Evolutionary conservation across 768 basidiomycete genomes (phyloP), one percentile per base, ranked within the genome.

Genomic region (Mycena indigotica): DNA sequence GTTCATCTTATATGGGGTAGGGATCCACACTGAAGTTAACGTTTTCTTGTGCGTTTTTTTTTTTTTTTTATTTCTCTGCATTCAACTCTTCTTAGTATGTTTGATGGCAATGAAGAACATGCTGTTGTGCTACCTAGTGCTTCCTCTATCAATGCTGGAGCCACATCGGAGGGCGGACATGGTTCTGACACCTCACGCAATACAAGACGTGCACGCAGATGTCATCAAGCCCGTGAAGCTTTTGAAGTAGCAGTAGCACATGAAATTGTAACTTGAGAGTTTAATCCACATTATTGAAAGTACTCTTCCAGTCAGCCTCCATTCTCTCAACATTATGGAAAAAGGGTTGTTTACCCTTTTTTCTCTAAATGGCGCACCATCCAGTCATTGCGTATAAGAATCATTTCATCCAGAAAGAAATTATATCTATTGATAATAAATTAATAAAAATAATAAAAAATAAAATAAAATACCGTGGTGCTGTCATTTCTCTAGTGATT

Each of bases 401-500:
- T 55, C 52, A 53, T 53, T 39, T 53, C 52, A 40, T 53, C 52
- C 2, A 53, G 38, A 28, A 38, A 53, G n/a, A 53, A 53, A 28
- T 53, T 53, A 19, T 40, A 53, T 53, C 52, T 53, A 29, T 10
- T n/a, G n/a, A n/a, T 39, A 13, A 35, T 40, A 21, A 19, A 16
- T 25, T 6, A 38, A 15, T 30, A 5, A 15, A 35, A 4, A 17
- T 35, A 8, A 35, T 2, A 24, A 12, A 51, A 44, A 21, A 8
- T 16, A 35, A 35, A 21, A 23, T 16, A 13, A 21, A n/a, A n/a
- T 45, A 56, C 59, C 55, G 15, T 4, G 28, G 40, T 12, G 50
- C 52, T n/a, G 50, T 4, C 72, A 74, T 72, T 56, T 71, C 70
- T 4, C 67, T 52, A 4, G 67, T 53, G 24, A 74, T 72, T 0